Conservation (phyloP, 73 alveolate genomes). For the Paramecium biaurelia region DNA sequence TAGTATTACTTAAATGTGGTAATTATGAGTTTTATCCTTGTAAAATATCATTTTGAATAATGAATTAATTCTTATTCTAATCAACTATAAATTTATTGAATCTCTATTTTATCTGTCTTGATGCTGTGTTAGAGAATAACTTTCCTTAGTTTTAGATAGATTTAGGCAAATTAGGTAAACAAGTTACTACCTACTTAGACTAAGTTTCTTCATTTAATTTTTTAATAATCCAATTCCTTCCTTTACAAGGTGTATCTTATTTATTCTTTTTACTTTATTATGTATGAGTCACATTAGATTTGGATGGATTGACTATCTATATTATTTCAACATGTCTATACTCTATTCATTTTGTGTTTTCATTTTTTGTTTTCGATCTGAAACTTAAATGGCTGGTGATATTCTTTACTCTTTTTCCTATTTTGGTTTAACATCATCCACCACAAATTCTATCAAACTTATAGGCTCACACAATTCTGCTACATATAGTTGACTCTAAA, state of each 20-base stretch:
- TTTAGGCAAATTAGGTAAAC: constrained; percentile 7
- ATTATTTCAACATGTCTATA: background rate
- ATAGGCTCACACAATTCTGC: constrained; percentile 43
- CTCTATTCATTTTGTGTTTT: background rate
- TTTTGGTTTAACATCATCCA: background rate
- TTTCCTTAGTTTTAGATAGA: background rate
- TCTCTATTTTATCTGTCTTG: background rate
- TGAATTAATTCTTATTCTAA: background rate
- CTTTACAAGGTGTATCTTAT: background rate
- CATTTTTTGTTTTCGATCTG: background rate
- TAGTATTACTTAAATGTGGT: background rate
- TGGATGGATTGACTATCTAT: constrained; percentile 7
- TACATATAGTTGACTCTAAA: background rate
- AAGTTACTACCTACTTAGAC: background rate
- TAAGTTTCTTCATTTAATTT: background rate
- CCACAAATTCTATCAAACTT: background rate
- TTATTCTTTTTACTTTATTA: background rate
- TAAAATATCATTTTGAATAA: background rate
- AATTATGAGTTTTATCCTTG: background rate
- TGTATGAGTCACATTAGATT: background rate
- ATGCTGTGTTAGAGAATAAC: background rate
- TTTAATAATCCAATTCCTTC: background rate
- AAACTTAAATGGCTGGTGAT: background rate
- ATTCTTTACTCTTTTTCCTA: background rate
- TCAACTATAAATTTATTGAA: background rate